Percentiles rank a stretch among this genome's conserved stretches.
Evolutionary conservation across 768 basidiomycete species (phyloP).

Genomic region (Sporobolomyces phaffii): DNA sequence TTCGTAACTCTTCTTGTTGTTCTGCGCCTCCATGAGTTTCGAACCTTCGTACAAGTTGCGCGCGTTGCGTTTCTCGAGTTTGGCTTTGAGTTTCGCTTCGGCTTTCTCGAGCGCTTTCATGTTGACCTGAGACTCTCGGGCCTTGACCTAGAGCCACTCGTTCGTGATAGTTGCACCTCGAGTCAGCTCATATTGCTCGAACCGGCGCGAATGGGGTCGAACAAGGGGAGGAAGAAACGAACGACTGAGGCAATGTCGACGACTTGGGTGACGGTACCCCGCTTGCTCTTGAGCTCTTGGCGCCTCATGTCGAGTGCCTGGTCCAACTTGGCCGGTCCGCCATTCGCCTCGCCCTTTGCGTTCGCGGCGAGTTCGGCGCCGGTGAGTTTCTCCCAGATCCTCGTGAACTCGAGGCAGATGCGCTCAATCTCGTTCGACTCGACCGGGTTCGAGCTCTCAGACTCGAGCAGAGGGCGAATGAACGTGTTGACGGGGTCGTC

Average conservation of each 20-base stretch:
- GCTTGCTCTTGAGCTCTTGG: constrained; percentile 30
- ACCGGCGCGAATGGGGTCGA: not conserved
- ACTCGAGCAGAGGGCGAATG: constrained; percentile 36
- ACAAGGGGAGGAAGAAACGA: not conserved
- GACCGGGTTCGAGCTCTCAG: constrained; percentile 16
- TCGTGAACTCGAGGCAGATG: constrained; percentile 24
- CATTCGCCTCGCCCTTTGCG: not conserved
- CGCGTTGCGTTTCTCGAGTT: constrained; percentile 91
- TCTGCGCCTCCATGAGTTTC: constrained; percentile 83
- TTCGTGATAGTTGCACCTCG: too few relatives aligned
- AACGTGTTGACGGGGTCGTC: constrained; percentile 32
- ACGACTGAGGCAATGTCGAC: constrained; percentile 39
- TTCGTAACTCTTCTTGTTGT: constrained; percentile 93
- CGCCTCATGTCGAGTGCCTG: constrained; percentile 35
- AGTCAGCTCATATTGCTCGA: not conserved
- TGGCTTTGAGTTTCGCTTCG: constrained; percentile 95
- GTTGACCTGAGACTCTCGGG: constrained; percentile 86
- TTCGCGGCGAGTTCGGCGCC: not conserved
- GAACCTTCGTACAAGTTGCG: constrained; percentile 92
- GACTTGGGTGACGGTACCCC: constrained; percentile 32
- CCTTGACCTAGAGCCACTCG: constrained; percentile 49
- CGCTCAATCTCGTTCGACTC: constrained; percentile 22
- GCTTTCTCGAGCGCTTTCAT: constrained; percentile 94
- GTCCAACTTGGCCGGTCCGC: constrained; percentile 31
- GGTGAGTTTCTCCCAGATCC: constrained; percentile 26